Percentiles rank a stretch among this genome's conserved stretches.
Conservation (phyloP, 164 flowering plant genomes). For the Chloranthus sessilifolius region DNA sequence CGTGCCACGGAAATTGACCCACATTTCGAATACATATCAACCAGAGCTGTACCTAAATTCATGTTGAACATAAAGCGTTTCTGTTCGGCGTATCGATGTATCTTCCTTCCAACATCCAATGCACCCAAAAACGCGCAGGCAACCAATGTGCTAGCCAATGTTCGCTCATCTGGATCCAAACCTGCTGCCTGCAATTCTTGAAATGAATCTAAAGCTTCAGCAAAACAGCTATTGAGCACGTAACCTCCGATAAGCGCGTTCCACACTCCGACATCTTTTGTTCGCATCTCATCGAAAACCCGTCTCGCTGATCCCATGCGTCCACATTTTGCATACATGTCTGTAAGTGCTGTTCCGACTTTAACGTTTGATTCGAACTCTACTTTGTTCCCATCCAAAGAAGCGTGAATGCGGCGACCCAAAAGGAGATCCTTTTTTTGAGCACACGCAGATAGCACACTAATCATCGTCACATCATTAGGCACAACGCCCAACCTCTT, state of each 20-base stretch:
- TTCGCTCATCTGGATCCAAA: slow-evolving; percentile 19
- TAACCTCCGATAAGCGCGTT: slow-evolving; percentile 23
- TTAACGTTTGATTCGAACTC: slow-evolving; percentile 13
- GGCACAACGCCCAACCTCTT: slow-evolving; percentile 12
- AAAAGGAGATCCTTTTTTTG: slow-evolving; percentile 18
- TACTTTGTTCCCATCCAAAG: slow-evolving; percentile 7
- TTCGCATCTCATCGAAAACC: slow-evolving; percentile 9
- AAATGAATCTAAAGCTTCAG: slow-evolving; percentile 19
- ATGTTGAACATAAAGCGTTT: slow-evolving; percentile 5
- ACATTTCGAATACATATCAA: slow-evolving; percentile 24
- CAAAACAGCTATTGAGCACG: slow-evolving; percentile 14
- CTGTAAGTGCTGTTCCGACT: slow-evolving; percentile 18
- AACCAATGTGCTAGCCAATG: slow-evolving; percentile 13
- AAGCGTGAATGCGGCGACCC: slow-evolving; percentile 18
- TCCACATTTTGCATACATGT: slow-evolving; percentile 20
- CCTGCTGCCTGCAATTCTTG: slow-evolving; percentile 8
- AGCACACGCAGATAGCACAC: slow-evolving; percentile 12
- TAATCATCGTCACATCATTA: slow-evolving; percentile 16
- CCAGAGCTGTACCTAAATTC: slow-evolving; percentile 20
- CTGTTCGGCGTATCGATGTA: slow-evolving; percentile 14
- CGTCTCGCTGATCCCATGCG: slow-evolving; percentile 10
- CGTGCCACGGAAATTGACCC: slow-evolving; percentile 19
- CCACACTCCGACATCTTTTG: slow-evolving; percentile 19
- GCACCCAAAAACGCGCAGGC: slow-evolving; percentile 16
- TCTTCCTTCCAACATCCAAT: slow-evolving; percentile 17